A percentile compares a stretch with the other conserved stretches of the same genome.
Conservation (phyloP, 331 rosid species). For the Pyracantha coccinea region DNA sequence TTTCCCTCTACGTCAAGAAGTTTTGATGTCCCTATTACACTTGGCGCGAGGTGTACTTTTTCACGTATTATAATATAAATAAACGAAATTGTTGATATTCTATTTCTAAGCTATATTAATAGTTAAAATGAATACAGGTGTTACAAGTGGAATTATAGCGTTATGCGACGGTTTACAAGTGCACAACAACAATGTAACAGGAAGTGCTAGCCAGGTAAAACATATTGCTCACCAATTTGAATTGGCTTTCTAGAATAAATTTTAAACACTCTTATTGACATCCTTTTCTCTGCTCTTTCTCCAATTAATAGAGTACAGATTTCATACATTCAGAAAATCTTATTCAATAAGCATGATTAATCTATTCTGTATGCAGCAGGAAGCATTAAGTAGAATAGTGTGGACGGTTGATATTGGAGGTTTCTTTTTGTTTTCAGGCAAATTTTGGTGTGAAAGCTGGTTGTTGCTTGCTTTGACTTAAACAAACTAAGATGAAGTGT, state of each 20-base stretch:
- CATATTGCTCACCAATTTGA: not conserved
- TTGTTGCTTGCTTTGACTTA: not conserved
- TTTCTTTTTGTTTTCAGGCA: not conserved
- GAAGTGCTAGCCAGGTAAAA: too few species aligned
- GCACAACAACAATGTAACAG: too few species aligned
- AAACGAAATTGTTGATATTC: too few species aligned
- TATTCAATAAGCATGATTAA: too few species aligned
- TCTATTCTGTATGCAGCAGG: not conserved
- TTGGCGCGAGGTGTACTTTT: too few species aligned
- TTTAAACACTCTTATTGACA: not conserved
- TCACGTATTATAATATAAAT: too few species aligned
- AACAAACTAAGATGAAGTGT: not conserved
- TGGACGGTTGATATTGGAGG: not conserved
- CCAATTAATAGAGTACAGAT: not conserved
- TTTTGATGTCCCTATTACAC: not conserved
- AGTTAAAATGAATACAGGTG: too few species aligned
- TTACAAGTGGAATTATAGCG: too few species aligned
- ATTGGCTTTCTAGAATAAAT: not conserved
- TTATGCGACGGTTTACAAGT: too few species aligned
- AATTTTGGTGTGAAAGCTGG: not conserved
- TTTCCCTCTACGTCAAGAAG: not conserved
- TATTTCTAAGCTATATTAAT: too few species aligned
- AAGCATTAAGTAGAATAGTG: not conserved
- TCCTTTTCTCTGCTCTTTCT: not conserved
- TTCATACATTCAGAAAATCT: too few species aligned